Evolutionary conservation across 371 early-diverging fungal genomes (phyloP), one percentile per base, ranked within the genome.

Genomic region (Circinella minor): DNA sequence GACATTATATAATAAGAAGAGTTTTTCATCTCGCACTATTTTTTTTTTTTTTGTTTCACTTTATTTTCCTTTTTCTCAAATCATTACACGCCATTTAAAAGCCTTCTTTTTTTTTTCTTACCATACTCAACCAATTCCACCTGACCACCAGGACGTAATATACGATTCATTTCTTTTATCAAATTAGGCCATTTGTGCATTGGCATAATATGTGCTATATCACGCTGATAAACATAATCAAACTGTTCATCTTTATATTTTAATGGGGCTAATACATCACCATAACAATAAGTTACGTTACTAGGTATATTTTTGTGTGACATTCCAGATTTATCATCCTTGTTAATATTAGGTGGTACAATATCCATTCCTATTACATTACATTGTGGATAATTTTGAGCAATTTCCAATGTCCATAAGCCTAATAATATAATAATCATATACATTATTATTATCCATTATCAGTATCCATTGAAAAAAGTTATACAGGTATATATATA

Each of bases 161-260:
- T 70, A 4, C 87, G 75, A 38, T 76, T 63, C 14, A 86, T 61
- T 65, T 87, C 86, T 9, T 48, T 10, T 17, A 84, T 61, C 17
- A 84, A 70, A 4, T 15, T 27, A 11, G 67, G 55, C 86, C 86
- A 88, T 43, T 83, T 71, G 4, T 75, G 66, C 17, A 71, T 72
- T 7, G 81, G 78, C 39, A 86, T 49, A 20, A 75, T 78, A 3
- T 80, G 74, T 14, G 83, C 73, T 7, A 90, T 73, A 34, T 86
- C 82, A 3, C 90, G 83, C 67, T 89, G 89, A 71, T 85, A 87
- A 14, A 90, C 78, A 66, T 84, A 83, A 72, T 91, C 90, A 72
- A 91, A 90, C 11, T 75, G 61, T 66, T 85, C 73, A 61, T 88
- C 85, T 10, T 71, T 67, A 66, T 83, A 87, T 1, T 38, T 49